Conservation (phyloP, 495 filamentous ascomycete species). For the Penicillium diatomitis region DNA sequence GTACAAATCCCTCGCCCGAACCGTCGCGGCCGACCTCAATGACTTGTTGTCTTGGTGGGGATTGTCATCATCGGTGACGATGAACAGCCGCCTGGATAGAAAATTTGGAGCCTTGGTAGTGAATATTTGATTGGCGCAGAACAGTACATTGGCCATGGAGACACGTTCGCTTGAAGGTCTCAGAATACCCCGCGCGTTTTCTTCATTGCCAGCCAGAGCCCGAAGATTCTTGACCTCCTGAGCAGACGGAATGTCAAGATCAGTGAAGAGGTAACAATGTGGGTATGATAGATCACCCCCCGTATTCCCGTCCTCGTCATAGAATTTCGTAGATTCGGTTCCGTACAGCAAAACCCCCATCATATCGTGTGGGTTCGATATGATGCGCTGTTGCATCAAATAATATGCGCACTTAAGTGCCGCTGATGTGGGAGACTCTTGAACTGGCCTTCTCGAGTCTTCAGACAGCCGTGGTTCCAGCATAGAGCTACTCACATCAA, state of each 20-base stretch:
- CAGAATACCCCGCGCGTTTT: slow-evolving; percentile 51
- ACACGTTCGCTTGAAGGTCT: slow-evolving; percentile 59
- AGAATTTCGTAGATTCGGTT: slow-evolving; percentile 77
- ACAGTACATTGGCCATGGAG: slow-evolving; percentile 83
- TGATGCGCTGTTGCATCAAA: slow-evolving; percentile 96
- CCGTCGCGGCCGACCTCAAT: slow-evolving; percentile 64
- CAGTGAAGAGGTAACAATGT: slow-evolving; percentile 85
- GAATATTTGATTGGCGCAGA: slow-evolving; percentile 94
- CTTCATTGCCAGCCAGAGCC: slow-evolving; percentile 64
- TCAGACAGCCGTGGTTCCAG: slow-evolving; percentile 53
- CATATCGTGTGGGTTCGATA: slow-evolving; percentile 94
- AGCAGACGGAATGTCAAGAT: slow-evolving; percentile 81
- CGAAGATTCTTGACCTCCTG: slow-evolving; percentile 76
- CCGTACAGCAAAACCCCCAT: slow-evolving; percentile 95
- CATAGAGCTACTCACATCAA: slow-evolving; percentile 92
- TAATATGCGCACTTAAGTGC: slow-evolving; percentile 91
- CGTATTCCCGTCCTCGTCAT: slow-evolving; percentile 53
- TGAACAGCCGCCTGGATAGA: slow-evolving; percentile 80
- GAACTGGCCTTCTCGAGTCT: slow-evolving; percentile 62
- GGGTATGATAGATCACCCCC: slow-evolving; percentile 62
- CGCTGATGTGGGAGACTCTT: slow-evolving; percentile 63
- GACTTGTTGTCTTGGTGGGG: slow-evolving; percentile 67
- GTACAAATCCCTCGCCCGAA: slow-evolving; percentile 88
- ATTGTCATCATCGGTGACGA: slow-evolving; percentile 92
- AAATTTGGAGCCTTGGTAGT: slow-evolving; percentile 93